Base-by-base conservation (phyloP, 306 rosid genomes). In the Macrotyloma uniflorum region DNA sequence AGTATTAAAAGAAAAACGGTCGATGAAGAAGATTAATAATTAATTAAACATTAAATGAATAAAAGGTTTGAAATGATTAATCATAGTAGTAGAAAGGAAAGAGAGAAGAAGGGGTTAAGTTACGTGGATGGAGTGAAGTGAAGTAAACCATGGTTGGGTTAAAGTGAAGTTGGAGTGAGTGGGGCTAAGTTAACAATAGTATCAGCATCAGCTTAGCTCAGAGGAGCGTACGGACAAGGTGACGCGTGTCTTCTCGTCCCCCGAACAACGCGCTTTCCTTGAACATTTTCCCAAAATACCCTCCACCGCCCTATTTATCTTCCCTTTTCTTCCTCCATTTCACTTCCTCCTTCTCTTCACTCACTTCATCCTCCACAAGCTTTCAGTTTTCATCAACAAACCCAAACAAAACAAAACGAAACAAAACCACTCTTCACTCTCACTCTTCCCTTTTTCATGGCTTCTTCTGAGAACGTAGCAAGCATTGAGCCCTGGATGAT, bases 231-330 rank as follows among this genome's bases (percentile, higher is more conserved):
- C 89, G 83, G 85, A 83, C 1, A 75, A 14, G 2, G 1, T 75
- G 90, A 91, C 96, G 92, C 97, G 98, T 91, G 98, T 88, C 79
- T 54, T 54, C 55, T 53, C 70, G 1, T 32, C 55, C 16, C 81
- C 83, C 77, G 10, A 76, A 84, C 85, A 72, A 93, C 98, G 97
- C 97, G 98, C 67, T 91, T 93, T 93, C 96, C 51, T 19, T 70
- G n/a, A n/a, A n/a, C 11, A 8, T 0, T 58, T 51, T 20, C 24
- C 80, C 38, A 61, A 54, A 69, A 59, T 72, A 68, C 80, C 80
- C 83, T 55, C 77, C 80, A 77, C 88, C 88, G 89, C 77, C 87
- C 86, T 89, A 87, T 92, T 81, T 89, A 92, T 53, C n/a, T 22
- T 69, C 15, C 3, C 43, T 3, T 20, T 11, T 11, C 67, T 8